phyloP scores from a whole-genome alignment of 2,329 filamentous ascomycete genomes.

The Paraphaeosphaeria minitans region DNA sequence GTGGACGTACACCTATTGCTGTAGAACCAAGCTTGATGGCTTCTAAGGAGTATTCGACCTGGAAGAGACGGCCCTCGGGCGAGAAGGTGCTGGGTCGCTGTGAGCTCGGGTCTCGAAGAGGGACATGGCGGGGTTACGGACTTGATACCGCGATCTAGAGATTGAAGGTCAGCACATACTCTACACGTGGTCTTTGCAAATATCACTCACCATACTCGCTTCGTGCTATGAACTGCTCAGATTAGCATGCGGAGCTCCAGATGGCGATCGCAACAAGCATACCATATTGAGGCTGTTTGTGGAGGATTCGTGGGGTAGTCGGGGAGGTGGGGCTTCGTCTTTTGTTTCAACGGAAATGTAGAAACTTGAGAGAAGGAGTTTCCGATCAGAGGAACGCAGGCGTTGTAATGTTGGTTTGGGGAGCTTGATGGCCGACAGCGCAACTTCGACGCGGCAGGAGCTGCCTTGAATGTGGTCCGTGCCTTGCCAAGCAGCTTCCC shows the following conservation, averaged over 20 bases:
- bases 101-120: conserved; percentile 26
- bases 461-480: conserved; percentile 9
- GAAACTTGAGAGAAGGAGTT: not conserved
- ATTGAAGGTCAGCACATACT: conserved; percentile 25
- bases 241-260: conserved; percentile 41
- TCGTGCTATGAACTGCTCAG: conserved; percentile 87
- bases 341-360: not conserved
- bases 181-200: conserved; percentile 17
- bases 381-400: not conserved
- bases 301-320: conserved; percentile 1
- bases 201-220: conserved; percentile 91
- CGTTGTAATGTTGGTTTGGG: conserved; percentile 1
- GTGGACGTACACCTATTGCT: conserved; percentile 78
- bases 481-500: conserved; percentile 4
- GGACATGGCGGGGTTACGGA: conserved; percentile 54
- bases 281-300: conserved; percentile 37
- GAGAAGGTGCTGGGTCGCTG: conserved; percentile 83
- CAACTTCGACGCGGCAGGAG: conserved; percentile 12
- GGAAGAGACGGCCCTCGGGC: conserved; percentile 98
- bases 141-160: conserved; percentile 94
- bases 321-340: not conserved
- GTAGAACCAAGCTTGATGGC: conserved; percentile 99
- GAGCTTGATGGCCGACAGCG: conserved; percentile 9
- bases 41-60: conserved; percentile 99
- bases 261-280: conserved; percentile 27